These are phyloP conservation scores for Diaporthe amygdali DNA, from an alignment of 2,329 filamentous ascomycete genomes.

Conservation along the genomic window DNA sequence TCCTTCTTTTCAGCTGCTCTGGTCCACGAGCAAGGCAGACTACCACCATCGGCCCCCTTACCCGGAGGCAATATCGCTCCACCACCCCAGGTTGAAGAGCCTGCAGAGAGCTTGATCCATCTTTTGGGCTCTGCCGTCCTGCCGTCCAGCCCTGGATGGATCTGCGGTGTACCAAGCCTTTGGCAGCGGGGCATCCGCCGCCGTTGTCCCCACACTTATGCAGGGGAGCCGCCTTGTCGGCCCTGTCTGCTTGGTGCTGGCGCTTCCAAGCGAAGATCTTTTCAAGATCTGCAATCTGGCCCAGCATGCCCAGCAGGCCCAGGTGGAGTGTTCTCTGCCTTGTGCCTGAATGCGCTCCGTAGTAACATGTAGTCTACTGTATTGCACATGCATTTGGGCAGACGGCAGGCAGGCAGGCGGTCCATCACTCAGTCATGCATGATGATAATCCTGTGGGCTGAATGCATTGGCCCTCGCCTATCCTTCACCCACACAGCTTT, in stretches of 20 bases:
- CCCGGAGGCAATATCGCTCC: neutral
- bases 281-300: neutral
- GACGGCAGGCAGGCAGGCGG: neutral
- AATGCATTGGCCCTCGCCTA: constrained; percentile 8
- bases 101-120: too few species aligned
- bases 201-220: neutral
- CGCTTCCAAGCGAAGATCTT: neutral
- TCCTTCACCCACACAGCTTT: neutral
- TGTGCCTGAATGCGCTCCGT: too few species aligned
- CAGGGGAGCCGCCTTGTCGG: constrained; percentile 1
- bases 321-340: neutral
- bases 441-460: neutral
- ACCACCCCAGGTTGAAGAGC: neutral
- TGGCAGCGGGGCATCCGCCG: constrained; percentile 1
- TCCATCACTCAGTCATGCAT: neutral
- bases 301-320: too few species aligned
- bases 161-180: neutral
- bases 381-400: too few species aligned
- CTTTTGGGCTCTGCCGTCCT: too few species aligned
- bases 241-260: neutral
- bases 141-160: neutral
- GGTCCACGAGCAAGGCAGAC: neutral
- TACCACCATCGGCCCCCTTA: neutral
- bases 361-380: too few species aligned
- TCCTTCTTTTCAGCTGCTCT: neutral